These are phyloP conservation scores for Sarcodon sp. DNA, from an alignment of 768 basidiomycete species.

Conservation along the genomic window DNA sequence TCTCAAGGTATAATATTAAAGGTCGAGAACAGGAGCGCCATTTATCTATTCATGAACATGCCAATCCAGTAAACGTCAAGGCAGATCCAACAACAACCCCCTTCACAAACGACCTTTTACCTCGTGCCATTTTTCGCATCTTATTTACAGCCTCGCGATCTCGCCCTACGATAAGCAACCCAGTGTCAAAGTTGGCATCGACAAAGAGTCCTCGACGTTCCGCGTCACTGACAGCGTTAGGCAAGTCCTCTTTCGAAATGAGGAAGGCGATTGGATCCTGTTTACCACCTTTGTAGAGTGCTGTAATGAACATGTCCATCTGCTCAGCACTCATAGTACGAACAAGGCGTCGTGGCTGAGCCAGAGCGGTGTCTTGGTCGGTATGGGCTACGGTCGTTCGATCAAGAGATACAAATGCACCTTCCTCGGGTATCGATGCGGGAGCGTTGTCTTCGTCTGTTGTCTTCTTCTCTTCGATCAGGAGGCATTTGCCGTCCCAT, in stretches of 20 bases:
- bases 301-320: conserved; percentile 29
- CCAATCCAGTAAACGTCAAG: not conserved
- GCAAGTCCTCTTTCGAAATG: no score
- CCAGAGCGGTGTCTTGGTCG: not conserved
- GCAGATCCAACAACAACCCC: not conserved
- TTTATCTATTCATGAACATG: not conserved
- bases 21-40: not conserved
- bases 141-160: conserved; percentile 28
- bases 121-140: conserved; percentile 3
- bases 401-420: conserved; percentile 8
- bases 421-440: no score
- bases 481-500: conserved; percentile 4
- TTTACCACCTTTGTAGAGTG: conserved; percentile 20
- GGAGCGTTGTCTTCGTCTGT: conserved; percentile 17
- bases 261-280: no score
- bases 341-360: conserved; percentile 11
- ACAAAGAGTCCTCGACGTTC: no score
- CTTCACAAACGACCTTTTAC: not conserved
- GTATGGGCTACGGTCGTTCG: conserved; percentile 18
- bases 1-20: no score
- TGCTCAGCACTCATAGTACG: conserved; percentile 26
- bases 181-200: conserved; percentile 16
- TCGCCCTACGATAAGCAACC: conserved; percentile 37
- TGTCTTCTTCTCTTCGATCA: conserved; percentile 16
- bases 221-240: no score